A percentile compares a stretch with the other conserved stretches of the same genome.
Evolutionary conservation across 306 rosid species (phyloP).

Genomic region (Biancaea sappan): DNA sequence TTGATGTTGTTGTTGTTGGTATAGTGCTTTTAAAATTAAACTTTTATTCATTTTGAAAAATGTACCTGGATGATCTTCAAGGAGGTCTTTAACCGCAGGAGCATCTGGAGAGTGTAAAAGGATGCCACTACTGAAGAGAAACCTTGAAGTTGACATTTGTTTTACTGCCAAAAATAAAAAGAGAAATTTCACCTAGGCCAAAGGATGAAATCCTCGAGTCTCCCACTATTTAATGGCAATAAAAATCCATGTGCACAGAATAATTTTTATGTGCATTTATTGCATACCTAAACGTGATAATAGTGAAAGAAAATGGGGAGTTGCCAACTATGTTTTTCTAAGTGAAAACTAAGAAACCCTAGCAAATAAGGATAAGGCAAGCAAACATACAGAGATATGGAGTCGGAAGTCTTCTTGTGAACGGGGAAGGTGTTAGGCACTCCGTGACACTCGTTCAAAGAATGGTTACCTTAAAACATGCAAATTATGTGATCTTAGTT

Average conservation of each 20-base stretch:
- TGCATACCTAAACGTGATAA: too few relatives aligned
- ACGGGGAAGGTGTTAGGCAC: too few relatives aligned
- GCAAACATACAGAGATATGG: too few relatives aligned
- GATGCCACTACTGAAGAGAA: slow-evolving; percentile 67
- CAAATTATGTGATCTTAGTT: too few relatives aligned
- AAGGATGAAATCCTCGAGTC: slow-evolving; percentile 1
- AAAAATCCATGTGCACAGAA: slow-evolving; percentile 22
- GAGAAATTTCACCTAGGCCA: slow-evolving; percentile 15
- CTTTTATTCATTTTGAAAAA: slow-evolving; percentile 6
- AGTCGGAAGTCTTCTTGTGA: too few relatives aligned
- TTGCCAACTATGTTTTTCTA: too few relatives aligned
- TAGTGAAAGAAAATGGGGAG: too few relatives aligned
- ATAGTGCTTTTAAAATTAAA: neutral
- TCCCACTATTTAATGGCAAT: neutral
- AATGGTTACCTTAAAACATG: too few relatives aligned
- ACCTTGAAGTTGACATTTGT: slow-evolving; percentile 48
- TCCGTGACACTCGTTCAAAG: too few relatives aligned
- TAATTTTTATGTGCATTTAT: neutral
- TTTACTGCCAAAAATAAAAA: slow-evolving; percentile 6
- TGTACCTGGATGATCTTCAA: slow-evolving; percentile 73
- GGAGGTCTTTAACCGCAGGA: slow-evolving; percentile 63
- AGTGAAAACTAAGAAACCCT: too few relatives aligned
- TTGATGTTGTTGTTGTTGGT: too few relatives aligned
- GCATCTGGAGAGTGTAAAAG: slow-evolving; percentile 47
- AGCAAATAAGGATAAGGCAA: too few relatives aligned